phyloP scores from a whole-genome alignment of 2,329 filamentous ascomycete genomes.

The Paraphaeosphaeria sporulosa region DNA sequence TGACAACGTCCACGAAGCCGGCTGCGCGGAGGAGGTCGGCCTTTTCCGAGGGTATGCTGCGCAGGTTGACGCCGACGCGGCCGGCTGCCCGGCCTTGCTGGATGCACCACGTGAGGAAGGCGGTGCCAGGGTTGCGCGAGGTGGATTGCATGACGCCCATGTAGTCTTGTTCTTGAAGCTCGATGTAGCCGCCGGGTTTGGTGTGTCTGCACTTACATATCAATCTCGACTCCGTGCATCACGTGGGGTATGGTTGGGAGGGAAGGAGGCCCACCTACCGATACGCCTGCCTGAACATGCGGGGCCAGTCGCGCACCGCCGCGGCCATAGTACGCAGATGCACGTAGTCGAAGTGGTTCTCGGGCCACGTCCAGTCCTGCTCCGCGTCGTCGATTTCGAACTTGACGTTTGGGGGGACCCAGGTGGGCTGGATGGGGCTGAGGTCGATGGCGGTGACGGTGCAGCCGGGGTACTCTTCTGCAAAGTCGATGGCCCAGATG shows the following conservation, averaged over 20 bases:
- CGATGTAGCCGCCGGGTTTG: slow-evolving; percentile 38
- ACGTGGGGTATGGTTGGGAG: no score
- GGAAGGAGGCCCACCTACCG: not conserved
- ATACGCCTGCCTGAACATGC: slow-evolving; percentile 18
- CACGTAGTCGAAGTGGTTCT: slow-evolving; percentile 23
- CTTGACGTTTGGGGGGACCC: slow-evolving; percentile 36
- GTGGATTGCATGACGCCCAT: slow-evolving; percentile 32
- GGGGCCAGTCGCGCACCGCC: slow-evolving; percentile 23
- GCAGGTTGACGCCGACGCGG: slow-evolving; percentile 30
- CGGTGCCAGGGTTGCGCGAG: slow-evolving; percentile 23
- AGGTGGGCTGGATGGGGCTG: slow-evolving; percentile 45
- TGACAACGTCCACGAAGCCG: slow-evolving; percentile 30
- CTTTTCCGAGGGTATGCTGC: slow-evolving; percentile 22
- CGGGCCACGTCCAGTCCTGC: slow-evolving; percentile 34
- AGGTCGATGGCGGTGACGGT: slow-evolving; percentile 41
- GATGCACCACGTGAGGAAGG: slow-evolving; percentile 29
- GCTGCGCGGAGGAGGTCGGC: slow-evolving; percentile 20
- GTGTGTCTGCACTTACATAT: slow-evolving; percentile 8
- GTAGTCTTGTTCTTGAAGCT: slow-evolving; percentile 39
- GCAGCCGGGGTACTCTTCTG: slow-evolving; percentile 32
- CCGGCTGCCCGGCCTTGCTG: slow-evolving; percentile 30
- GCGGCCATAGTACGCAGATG: slow-evolving; percentile 25
- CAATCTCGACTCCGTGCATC: no score
- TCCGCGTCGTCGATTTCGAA: slow-evolving; percentile 43
- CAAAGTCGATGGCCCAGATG: slow-evolving; percentile 45